Base-by-base conservation (phyloP, 2,329 filamentous ascomycete genomes). In the Lasiodiplodia sp. region DNA sequence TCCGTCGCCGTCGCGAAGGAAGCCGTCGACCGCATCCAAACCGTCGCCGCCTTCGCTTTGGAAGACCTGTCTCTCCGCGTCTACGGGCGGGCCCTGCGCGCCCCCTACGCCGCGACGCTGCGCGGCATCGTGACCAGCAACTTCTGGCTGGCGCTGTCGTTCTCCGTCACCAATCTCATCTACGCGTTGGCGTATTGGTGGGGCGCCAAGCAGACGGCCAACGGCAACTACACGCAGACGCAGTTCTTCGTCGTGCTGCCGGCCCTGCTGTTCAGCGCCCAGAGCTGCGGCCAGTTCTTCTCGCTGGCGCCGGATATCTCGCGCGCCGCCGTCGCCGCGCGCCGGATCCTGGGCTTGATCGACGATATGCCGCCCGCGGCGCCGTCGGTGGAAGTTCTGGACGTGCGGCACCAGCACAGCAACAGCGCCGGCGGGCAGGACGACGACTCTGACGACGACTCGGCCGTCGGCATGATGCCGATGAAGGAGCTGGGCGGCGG, bases 161-260 rank as follows among this genome's bases (percentile, higher is more conserved):
- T 56, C 51, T 31, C 34, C 25, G 31, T 66, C 14, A 57, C 86
- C 14, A 89, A 89, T 72, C 82, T 90, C 57, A 85, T 91, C 23
- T 90, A 91, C 73, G 87, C 88, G 0, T 83, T 92, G 52, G 87
- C 88, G 1, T 92, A 91, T 77, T 92, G 89, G 88, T 92, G 89
- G 88, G 90, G 89, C 3, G 83, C 88, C 38, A 66, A 56, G 52
- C 64, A 53, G 21, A 66, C 40, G 11, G 37, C 40, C 8, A 63
- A 51, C 18, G 56, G 40, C 66, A 51, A 64, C 55, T 67, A 65
- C 18, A 91, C 93, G 79, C 89, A 86, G 1, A 70, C 78, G 3
- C 77, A 84, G 21, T 89, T 88, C 73, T 88, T 87, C 73, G 82
- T 87, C 1, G 82, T 87, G 34, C 92, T 90, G 76, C 88, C 91